Percentiles rank a stretch among this genome's conserved stretches.
These are phyloP conservation scores for Rheum nobile DNA, from an alignment of 148 eudicot species.

Conservation along the genomic window DNA sequence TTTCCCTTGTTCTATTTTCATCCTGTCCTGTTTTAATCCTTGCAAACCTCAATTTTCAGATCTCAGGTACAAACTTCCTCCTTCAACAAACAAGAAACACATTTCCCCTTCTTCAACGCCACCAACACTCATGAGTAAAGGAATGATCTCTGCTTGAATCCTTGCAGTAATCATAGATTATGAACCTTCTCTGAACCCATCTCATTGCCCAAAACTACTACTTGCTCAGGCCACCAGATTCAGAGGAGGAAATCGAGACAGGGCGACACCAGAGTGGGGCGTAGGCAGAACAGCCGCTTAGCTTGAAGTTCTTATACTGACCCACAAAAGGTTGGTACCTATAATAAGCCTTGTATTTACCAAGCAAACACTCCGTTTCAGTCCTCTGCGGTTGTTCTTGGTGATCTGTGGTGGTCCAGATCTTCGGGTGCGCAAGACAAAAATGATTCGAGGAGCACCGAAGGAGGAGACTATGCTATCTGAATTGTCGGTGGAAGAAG, in stretches of 20 bases:
- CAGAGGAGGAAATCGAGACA: conserved; percentile 51
- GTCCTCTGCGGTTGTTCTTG: too few species aligned
- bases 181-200: conserved; percentile 61
- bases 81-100: not conserved
- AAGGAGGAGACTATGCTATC: too few species aligned
- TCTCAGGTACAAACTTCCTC: not conserved
- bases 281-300: conserved; percentile 70
- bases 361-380: too few species aligned
- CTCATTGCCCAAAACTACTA: conserved; percentile 45
- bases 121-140: conserved; percentile 75
- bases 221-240: conserved; percentile 51
- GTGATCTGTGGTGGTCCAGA: too few species aligned
- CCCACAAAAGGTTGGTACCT: conserved; percentile 81
- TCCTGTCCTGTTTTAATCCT: not conserved
- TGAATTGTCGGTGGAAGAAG: too few species aligned
- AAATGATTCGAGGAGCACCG: too few species aligned
- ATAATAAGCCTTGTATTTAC: conserved; percentile 85
- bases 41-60: not conserved
- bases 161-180: conserved; percentile 69
- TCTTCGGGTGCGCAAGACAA: too few species aligned
- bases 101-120: not conserved
- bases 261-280: conserved; percentile 52
- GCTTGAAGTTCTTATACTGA: conserved; percentile 63
- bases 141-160: conserved; percentile 79
- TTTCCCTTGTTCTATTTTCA: not conserved